A percentile compares a stretch with the other conserved stretches of the same genome.
These are phyloP conservation scores for Adansonia rubrostipa DNA, from an alignment of 441 rosid species.

Conservation along the genomic window DNA sequence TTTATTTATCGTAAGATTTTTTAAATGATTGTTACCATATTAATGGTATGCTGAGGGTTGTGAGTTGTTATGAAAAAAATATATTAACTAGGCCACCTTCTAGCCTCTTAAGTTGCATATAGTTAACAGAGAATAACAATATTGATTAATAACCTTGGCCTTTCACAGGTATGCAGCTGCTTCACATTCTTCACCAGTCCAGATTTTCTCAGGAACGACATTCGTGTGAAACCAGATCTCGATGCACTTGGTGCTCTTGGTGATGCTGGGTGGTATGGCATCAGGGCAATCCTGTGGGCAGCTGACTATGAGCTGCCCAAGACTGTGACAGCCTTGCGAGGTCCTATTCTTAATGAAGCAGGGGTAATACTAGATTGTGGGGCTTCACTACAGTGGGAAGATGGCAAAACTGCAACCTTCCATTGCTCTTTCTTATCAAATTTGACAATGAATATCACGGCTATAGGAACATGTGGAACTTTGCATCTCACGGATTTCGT, in stretches of 20 bases:
- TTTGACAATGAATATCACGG: constrained; percentile 70
- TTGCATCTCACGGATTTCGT: constrained; percentile 61
- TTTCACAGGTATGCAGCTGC: constrained; percentile 57
- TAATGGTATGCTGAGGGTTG: neutral
- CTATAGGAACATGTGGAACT: constrained; percentile 64
- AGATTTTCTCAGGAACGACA: constrained; percentile 62
- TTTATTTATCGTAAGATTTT: neutral
- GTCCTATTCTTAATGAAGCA: constrained; percentile 53
- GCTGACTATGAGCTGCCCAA: constrained; percentile 67
- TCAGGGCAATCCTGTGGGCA: constrained; percentile 60
- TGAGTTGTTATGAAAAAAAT: neutral
- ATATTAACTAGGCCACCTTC: neutral
- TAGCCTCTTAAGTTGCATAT: no score
- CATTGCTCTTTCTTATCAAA: constrained; percentile 74
- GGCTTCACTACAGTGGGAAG: constrained; percentile 68
- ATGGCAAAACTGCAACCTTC: constrained; percentile 59
- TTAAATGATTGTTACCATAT: neutral
- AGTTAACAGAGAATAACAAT: neutral
- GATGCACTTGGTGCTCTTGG: constrained; percentile 85
- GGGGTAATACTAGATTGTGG: constrained; percentile 74
- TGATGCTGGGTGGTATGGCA: constrained; percentile 85
- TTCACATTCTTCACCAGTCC: constrained; percentile 53
- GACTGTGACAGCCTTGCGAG: constrained; percentile 54
- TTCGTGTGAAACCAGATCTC: constrained; percentile 78
- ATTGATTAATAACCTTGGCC: neutral